Percentiles rank a stretch among this genome's conserved stretches.
Evolutionary conservation across 352 stramenopile genomes (phyloP).

Genomic region (Phytophthora hybrid): DNA sequence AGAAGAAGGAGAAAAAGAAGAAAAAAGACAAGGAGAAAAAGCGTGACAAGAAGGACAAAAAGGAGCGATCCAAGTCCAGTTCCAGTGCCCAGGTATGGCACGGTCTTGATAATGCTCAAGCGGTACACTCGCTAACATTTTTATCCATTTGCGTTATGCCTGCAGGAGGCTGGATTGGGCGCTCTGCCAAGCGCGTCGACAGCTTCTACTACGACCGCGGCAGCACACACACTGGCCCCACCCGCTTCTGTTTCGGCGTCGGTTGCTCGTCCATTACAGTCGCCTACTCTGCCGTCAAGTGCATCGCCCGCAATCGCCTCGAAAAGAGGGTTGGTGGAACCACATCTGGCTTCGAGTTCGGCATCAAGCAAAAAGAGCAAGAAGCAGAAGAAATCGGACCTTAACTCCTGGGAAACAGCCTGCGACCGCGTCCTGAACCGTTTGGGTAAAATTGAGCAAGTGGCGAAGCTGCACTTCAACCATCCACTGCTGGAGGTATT

Average conservation of each 20-base stretch:
- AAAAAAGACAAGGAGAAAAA: slow-evolving; percentile 70
- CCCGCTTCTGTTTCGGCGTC: slow-evolving; percentile 12
- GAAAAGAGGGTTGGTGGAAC: slow-evolving; percentile 48
- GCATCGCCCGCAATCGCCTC: slow-evolving; percentile 30
- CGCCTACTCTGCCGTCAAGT: slow-evolving; percentile 12
- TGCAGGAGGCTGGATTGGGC: slow-evolving; percentile 24
- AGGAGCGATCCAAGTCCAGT: slow-evolving; percentile 48
- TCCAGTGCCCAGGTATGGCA: slow-evolving; percentile 35
- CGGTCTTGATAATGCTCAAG: not conserved
- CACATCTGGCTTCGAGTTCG: slow-evolving; percentile 34
- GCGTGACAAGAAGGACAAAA: slow-evolving; percentile 65
- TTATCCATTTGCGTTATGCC: not conserved
- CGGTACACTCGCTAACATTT: not conserved
- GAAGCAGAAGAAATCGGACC: slow-evolving; percentile 81
- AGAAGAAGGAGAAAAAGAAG: slow-evolving; percentile 77
- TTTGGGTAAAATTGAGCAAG: slow-evolving; percentile 81
- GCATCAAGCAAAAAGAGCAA: slow-evolving; percentile 64
- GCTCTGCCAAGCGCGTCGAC: slow-evolving; percentile 8
- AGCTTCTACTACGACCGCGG: not conserved
- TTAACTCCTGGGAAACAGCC: slow-evolving; percentile 73
- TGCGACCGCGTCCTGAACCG: slow-evolving; percentile 80
- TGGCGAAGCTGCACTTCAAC: slow-evolving; percentile 85
- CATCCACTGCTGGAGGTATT: slow-evolving; percentile 79
- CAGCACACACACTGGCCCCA: not conserved
- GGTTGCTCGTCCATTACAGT: slow-evolving; percentile 2